phyloP scores from a whole-genome alignment of 805 yeast species.

The Suhomyces sp. region DNA sequence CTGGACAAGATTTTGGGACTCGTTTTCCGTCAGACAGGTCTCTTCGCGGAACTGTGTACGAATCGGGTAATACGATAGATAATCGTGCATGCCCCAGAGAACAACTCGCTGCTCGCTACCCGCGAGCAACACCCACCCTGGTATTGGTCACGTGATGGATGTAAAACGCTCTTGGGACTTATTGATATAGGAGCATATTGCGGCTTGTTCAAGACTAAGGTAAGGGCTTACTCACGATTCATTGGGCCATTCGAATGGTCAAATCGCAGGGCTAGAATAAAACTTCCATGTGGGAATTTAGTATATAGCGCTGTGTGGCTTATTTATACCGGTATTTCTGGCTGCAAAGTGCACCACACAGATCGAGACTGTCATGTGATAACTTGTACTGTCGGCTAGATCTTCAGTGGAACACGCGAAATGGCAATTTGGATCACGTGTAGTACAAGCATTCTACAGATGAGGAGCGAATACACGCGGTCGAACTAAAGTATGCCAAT shows the following conservation, averaged over 20 bases:
- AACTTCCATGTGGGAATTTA: no score
- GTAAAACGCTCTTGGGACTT: background rate
- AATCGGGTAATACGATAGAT: background rate
- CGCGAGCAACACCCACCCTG: background rate
- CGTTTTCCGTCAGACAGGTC: background rate
- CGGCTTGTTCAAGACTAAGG: no score
- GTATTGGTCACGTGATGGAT: background rate
- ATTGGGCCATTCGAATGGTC: no score
- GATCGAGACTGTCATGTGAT: no score
- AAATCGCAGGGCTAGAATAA: no score
- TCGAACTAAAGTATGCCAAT: no score
- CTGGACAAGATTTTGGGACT: background rate
- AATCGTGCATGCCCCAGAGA: background rate
- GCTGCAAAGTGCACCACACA: background rate
- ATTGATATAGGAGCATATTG: no score
- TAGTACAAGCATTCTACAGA: no score
- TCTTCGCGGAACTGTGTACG: background rate
- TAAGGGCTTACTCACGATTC: no score
- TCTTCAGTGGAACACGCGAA: background rate
- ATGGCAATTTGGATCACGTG: background rate
- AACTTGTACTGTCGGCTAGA: background rate
- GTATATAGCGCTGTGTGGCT: no score
- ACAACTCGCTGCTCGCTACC: background rate
- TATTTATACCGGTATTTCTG: background rate
- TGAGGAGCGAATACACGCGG: no score